These are phyloP conservation scores for Salvia splendens DNA, from an alignment of 257 asterid genomes.

Conservation along the genomic window DNA sequence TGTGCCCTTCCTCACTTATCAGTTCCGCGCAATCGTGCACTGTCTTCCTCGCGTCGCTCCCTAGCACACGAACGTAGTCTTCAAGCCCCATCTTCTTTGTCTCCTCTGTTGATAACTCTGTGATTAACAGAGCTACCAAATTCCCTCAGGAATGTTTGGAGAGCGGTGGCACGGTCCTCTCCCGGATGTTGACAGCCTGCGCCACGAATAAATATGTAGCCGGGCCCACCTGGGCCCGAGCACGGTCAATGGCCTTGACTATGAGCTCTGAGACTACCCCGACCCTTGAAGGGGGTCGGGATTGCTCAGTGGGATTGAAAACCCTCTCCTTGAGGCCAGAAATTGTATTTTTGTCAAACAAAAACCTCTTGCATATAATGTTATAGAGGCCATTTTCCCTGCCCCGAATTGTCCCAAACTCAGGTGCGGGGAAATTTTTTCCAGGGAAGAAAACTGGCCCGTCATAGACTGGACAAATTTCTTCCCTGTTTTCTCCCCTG, in stretches of 20 bases:
- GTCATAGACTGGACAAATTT: background rate
- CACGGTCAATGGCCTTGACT: background rate
- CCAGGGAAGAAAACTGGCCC: background rate
- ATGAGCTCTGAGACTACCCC: background rate
- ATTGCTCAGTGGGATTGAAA: too few species aligned
- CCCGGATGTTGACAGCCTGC: constrained; percentile 16
- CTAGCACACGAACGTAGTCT: background rate
- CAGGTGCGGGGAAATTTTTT: constrained; percentile 1
- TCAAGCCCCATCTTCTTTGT: background rate
- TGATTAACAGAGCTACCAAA: background rate
- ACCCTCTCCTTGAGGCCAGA: background rate
- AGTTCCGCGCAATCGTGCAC: background rate
- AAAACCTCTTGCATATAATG: background rate
- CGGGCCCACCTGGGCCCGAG: background rate
- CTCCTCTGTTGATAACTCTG: background rate
- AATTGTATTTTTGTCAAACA: background rate
- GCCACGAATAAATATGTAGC: background rate
- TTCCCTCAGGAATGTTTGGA: background rate
- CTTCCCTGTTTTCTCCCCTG: background rate
- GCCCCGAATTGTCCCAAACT: background rate
- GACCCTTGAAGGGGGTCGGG: background rate
- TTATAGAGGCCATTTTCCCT: constrained; percentile 9
- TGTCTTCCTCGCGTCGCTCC: background rate
- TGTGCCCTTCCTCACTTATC: background rate
- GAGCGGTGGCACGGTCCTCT: background rate